phyloP scores from a whole-genome alignment of 495 filamentous ascomycete genomes.

The Amphirosellinia nigrospora region DNA sequence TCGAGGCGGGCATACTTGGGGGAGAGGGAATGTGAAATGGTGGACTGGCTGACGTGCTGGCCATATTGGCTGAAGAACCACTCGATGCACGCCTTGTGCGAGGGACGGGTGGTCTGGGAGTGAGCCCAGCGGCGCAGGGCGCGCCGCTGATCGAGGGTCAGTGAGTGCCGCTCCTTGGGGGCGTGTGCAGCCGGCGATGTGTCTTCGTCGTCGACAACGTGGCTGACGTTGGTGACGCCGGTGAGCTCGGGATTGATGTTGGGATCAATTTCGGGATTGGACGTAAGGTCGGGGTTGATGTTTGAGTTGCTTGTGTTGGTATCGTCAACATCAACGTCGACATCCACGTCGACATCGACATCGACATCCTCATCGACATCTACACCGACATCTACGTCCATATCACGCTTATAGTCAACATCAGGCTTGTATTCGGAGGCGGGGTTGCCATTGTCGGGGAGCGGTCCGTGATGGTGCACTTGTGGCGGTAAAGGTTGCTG shows the following conservation, averaged over 20 bases:
- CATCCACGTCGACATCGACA: background rate
- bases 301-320: slow-evolving; percentile 23
- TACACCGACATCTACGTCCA: background rate
- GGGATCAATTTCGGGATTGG: slow-evolving; percentile 1
- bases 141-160: slow-evolving; percentile 59
- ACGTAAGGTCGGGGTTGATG: slow-evolving; percentile 21
- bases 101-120: slow-evolving; percentile 53
- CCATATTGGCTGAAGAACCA: slow-evolving; percentile 58
- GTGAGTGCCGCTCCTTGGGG: slow-evolving; percentile 54
- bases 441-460: slow-evolving; percentile 2
- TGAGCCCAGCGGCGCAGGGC: slow-evolving; percentile 59
- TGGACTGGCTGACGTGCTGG: slow-evolving; percentile 59
- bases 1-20: slow-evolving; percentile 61
- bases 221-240: slow-evolving; percentile 19
- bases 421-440: slow-evolving; percentile 13
- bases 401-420: background rate
- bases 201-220: slow-evolving; percentile 13
- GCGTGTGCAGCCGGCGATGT: slow-evolving; percentile 22
- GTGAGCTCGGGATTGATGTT: slow-evolving; percentile 23
- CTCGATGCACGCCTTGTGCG: slow-evolving; percentile 60
- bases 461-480: slow-evolving; percentile 10
- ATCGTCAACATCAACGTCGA: slow-evolving; percentile 17
- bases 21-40: slow-evolving; percentile 58
- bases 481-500: background rate
- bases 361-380: background rate